Evolutionary conservation across 768 basidiomycete genomes (phyloP).

Genomic region (Omphalotus guepiniiformis): DNA sequence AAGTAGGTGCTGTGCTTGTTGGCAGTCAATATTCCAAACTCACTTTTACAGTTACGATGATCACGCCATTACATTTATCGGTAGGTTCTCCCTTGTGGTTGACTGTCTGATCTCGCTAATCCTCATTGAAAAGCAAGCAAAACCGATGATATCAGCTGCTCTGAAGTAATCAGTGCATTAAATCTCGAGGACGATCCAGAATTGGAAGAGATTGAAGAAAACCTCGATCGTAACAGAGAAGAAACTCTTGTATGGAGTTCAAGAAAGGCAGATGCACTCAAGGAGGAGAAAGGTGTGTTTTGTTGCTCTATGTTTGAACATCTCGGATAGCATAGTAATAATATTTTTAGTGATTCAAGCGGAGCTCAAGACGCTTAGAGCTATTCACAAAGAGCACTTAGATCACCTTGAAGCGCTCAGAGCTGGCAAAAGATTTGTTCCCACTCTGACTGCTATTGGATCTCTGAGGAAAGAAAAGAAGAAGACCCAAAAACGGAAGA

Average conservation of each 20-base stretch:
- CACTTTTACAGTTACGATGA: conserved; percentile 44
- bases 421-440: conserved; percentile 39
- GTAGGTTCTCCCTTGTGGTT: conserved; percentile 23
- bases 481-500: conserved; percentile 49
- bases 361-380: conserved; percentile 35
- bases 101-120: neutral
- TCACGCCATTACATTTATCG: conserved; percentile 58
- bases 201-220: conserved; percentile 45
- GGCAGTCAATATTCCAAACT: neutral
- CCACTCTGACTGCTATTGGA: conserved; percentile 34
- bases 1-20: conserved; percentile 35
- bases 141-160: conserved; percentile 60
- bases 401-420: conserved; percentile 44
- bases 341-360: conserved; percentile 33
- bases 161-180: conserved; percentile 50
- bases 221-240: conserved; percentile 30
- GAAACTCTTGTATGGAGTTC: conserved; percentile 37
- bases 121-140: conserved; percentile 42
- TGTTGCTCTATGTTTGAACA: neutral
- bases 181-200: conserved; percentile 48
- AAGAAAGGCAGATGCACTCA: conserved; percentile 36
- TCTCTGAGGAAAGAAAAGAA: conserved; percentile 14
- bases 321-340: conserved; percentile 2
- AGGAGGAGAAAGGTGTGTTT: conserved; percentile 36
- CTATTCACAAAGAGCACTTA: conserved; percentile 34